Evolutionary conservation across 305 asterid species (phyloP).

Genomic region (Galium porrigens): DNA sequence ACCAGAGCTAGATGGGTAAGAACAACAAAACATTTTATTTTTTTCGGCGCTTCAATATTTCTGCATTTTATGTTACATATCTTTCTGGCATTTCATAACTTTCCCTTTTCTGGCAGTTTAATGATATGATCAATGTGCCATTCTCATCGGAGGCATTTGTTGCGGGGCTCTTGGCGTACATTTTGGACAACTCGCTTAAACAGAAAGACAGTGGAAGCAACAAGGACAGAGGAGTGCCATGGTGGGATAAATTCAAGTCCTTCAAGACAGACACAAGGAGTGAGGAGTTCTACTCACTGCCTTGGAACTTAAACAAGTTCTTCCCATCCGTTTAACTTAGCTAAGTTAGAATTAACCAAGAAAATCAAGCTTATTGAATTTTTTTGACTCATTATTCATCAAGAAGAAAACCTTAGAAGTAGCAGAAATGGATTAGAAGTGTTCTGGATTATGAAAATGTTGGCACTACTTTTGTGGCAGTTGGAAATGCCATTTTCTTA

Average conservation of each 20-base stretch:
- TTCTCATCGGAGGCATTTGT: constrained; percentile 73
- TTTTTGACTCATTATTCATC: not conserved
- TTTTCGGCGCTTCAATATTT: too few relatives aligned
- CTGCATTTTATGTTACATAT: too few relatives aligned
- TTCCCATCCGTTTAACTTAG: constrained; percentile 49
- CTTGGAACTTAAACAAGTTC: constrained; percentile 73
- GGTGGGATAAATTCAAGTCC: constrained; percentile 78
- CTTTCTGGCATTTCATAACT: too few relatives aligned
- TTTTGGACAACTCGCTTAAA: constrained; percentile 51
- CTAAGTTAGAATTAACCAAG: not conserved
- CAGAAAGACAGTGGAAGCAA: constrained; percentile 43
- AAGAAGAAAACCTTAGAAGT: not conserved
- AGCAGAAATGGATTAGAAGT: not conserved
- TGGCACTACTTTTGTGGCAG: not conserved
- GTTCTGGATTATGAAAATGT: not conserved
- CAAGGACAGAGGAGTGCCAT: constrained; percentile 79
- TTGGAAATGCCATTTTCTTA: not conserved
- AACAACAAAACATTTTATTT: not conserved
- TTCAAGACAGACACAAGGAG: constrained; percentile 64
- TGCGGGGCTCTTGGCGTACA: constrained; percentile 49
- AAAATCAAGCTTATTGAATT: not conserved
- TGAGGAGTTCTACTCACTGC: constrained; percentile 72
- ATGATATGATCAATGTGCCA: constrained; percentile 74
- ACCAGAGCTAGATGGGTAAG: constrained; percentile 82
- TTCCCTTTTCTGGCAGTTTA: constrained; percentile 34